These are phyloP conservation scores for Blastocystis sp. DNA, from an alignment of 352 stramenopile species.

Conservation along the genomic window DNA sequence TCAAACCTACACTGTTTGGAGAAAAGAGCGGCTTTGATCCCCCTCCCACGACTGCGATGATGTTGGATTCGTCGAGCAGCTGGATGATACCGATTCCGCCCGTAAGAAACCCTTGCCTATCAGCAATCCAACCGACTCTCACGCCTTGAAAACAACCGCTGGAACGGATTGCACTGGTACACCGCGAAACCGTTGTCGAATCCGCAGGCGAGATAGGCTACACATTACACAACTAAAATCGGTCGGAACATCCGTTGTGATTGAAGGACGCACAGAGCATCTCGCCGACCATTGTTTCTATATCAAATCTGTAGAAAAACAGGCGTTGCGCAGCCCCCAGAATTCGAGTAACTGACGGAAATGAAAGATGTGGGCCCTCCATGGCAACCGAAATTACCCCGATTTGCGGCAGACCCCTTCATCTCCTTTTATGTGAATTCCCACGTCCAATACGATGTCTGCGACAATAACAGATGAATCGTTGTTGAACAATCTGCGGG, in stretches of 20 bases:
- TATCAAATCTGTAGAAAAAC: background rate
- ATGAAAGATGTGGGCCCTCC: background rate
- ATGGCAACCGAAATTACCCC: background rate
- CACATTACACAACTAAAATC: background rate
- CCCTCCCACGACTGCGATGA: constrained; percentile 48
- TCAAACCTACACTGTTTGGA: constrained; percentile 13
- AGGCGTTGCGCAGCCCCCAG: background rate
- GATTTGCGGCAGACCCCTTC: background rate
- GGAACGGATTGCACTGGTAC: constrained; percentile 35
- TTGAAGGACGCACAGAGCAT: constrained; percentile 54
- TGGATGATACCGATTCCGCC: constrained; percentile 51
- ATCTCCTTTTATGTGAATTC: background rate
- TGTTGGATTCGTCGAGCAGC: constrained; percentile 33
- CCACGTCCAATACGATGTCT: background rate
- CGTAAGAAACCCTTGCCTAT: constrained; percentile 30
- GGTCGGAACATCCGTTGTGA: background rate
- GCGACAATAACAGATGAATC: background rate
- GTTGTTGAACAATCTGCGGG: constrained; percentile 34
- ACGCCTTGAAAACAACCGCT: constrained; percentile 39
- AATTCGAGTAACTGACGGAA: background rate
- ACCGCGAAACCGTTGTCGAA: constrained; percentile 51
- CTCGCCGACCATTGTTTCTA: constrained; percentile 1
- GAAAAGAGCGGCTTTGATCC: constrained; percentile 39
- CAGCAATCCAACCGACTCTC: background rate
- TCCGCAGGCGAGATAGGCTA: constrained; percentile 61